These are phyloP conservation scores for thale cress (Arabidopsis thaliana) DNA, from an alignment of 345 rosid species.

Conservation along the genomic window TAIR10.1 NC_003070.9:22565001-22565500, in stretches of 20 bases:
- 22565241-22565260: conserved; percentile 10
- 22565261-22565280: not conserved
- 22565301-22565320: conserved; percentile 6
- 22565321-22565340: conserved; percentile 49
- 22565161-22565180: conserved; percentile 85
- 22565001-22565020: not conserved
- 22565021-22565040: conserved; percentile 12
- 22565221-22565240: conserved; percentile 78
- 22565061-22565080: conserved; percentile 47
- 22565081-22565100: conserved; percentile 49
- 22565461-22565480: conserved; percentile 32
- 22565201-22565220: conserved; percentile 92
- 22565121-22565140: conserved; percentile 76
- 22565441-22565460: conserved; percentile 47
- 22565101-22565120: conserved; percentile 99
- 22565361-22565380: conserved; percentile 49
- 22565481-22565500: not conserved
- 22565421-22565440: conserved; percentile 51
- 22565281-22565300: conserved; percentile 1
- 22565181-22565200: conserved; percentile 89
- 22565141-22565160: conserved; percentile 78
- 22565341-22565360: conserved; percentile 47
- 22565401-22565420: conserved; percentile 51
- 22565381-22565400: conserved; percentile 51
- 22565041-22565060: conserved; percentile 23